Percentiles rank a stretch among this genome's conserved stretches.
Conservation (phyloP, 2,329 filamentous ascomycete genomes). For the Colletotrichum sp. region DNA sequence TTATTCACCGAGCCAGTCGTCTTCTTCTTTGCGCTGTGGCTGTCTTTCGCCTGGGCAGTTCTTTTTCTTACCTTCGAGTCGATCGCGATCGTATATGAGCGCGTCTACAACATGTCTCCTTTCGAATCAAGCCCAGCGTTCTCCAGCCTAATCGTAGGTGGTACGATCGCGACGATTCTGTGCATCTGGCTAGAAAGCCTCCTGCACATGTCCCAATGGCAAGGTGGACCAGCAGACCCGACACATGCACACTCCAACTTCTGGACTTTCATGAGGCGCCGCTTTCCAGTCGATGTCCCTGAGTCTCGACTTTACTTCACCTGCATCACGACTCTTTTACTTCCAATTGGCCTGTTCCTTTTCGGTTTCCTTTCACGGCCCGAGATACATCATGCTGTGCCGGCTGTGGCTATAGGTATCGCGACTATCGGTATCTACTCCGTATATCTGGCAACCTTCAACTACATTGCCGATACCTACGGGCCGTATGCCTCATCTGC, state of each 20-base stretch:
- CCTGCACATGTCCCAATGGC: not conserved
- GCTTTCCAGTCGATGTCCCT: not conserved
- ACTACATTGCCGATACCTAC: not conserved
- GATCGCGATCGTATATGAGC: not conserved
- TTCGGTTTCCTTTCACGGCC: not conserved
- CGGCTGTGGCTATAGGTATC: not conserved
- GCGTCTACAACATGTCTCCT: not conserved
- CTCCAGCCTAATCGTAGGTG: not conserved
- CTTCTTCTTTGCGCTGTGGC: not conserved
- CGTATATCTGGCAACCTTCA: not conserved
- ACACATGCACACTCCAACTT: not conserved
- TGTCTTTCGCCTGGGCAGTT: not conserved
- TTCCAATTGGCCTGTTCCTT: not conserved
- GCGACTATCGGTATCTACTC: not conserved
- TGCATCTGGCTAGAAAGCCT: not conserved
- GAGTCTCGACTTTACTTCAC: not conserved
- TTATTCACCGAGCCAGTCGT: not conserved
- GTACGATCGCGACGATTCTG: not conserved
- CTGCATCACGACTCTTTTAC: not conserved
- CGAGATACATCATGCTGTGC: not conserved
- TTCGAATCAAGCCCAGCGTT: not conserved
- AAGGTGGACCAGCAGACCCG: not conserved
- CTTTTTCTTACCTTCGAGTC: not conserved
- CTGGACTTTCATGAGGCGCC: not conserved
- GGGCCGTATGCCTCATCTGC: not conserved